phyloP scores from a whole-genome alignment of 192 early-diverging fungal species.

The Spinellus fusiger region DNA sequence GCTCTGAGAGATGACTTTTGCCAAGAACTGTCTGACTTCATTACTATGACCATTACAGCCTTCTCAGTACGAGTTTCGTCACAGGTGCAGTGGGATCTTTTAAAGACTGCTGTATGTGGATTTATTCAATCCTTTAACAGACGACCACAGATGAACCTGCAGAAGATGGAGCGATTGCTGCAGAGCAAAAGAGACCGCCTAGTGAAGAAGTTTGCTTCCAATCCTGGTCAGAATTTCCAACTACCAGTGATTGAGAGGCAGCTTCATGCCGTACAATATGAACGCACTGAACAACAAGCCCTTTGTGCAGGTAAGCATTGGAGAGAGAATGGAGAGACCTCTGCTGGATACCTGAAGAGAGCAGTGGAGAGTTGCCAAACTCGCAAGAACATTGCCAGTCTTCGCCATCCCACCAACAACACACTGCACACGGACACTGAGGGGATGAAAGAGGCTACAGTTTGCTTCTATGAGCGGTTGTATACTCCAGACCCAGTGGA shows the following conservation, averaged over 20 bases:
- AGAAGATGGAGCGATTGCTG: neutral
- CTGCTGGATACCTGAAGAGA: neutral
- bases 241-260: neutral
- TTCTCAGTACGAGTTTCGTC: neutral
- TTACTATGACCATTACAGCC: neutral
- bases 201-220: neutral
- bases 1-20: neutral
- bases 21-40: neutral
- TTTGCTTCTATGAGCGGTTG: neutral
- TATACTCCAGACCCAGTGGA: neutral
- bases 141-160: neutral
- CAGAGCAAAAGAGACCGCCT: neutral
- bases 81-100: neutral
- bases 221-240: neutral
- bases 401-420: neutral
- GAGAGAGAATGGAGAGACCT: conserved; percentile 1
- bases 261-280: neutral
- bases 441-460: neutral
- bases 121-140: neutral
- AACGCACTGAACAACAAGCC: neutral
- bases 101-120: neutral
- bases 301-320: neutral
- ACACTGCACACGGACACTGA: neutral
- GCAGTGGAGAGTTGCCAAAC: neutral
- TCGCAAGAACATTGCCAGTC: neutral